These are phyloP conservation scores for Penicillium brevicompactum DNA, from an alignment of 2,329 filamentous ascomycete genomes.

Conservation along the genomic window DNA sequence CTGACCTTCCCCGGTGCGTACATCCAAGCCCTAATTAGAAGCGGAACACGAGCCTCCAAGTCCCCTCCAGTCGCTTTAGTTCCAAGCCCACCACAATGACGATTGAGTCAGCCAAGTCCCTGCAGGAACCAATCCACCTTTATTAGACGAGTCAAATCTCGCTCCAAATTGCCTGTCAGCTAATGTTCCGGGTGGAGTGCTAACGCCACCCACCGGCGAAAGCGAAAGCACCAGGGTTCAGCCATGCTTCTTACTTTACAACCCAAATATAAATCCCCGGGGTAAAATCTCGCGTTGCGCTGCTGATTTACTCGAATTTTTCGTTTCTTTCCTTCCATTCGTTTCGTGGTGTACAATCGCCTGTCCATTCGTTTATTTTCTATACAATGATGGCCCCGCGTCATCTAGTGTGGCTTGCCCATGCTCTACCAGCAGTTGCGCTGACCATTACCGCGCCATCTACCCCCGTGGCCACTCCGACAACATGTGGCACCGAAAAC, in stretches of 20 bases:
- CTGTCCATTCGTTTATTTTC: slow-evolving; percentile 4
- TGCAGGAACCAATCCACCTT: slow-evolving; percentile 1
- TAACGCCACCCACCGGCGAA: slow-evolving; percentile 1
- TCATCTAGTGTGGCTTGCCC: slow-evolving; percentile 5
- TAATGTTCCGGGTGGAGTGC: slow-evolving; percentile 2
- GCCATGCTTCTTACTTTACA: background rate
- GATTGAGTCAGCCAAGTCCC: background rate
- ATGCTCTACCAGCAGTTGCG: background rate
- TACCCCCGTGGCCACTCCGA: background rate
- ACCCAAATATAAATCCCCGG: background rate
- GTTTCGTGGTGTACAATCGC: slow-evolving; percentile 1
- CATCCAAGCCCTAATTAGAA: slow-evolving; percentile 3
- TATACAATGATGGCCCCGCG: background rate
- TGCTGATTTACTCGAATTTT: background rate
- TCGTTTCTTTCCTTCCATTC: background rate
- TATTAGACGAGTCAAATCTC: background rate
- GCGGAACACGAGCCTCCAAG: background rate
- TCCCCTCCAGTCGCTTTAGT: background rate
- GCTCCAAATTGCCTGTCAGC: slow-evolving; percentile 3
- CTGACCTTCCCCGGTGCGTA: background rate
- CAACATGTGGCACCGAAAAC: background rate
- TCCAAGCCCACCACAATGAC: background rate
- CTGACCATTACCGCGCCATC: background rate
- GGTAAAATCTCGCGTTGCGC: background rate
- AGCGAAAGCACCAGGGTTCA: background rate